Evolutionary conservation across 768 basidiomycete species (phyloP).

Genomic region (Cyathus striatus): DNA sequence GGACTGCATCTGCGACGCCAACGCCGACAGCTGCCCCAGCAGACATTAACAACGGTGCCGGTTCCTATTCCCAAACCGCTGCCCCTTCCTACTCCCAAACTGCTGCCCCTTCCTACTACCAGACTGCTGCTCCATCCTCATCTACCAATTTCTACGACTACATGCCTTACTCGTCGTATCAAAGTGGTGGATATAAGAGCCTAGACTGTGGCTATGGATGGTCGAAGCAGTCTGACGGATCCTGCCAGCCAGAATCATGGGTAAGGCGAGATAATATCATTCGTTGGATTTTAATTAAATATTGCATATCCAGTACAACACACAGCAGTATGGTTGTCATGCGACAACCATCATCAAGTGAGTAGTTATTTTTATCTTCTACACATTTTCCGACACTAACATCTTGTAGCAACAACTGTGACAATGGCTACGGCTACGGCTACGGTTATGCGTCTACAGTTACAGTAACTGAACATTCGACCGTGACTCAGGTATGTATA

Average conservation of each 20-base stretch:
- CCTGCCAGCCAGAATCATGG: slow-evolving; percentile 54
- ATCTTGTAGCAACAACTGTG: not conserved
- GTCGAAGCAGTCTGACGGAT: slow-evolving; percentile 47
- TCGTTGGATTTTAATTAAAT: slow-evolving; percentile 1
- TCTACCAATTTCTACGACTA: slow-evolving; percentile 35
- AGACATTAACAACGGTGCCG: slow-evolving; percentile 9
- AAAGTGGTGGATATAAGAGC: slow-evolving; percentile 58
- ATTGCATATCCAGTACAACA: slow-evolving; percentile 25
- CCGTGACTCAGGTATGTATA: slow-evolving; percentile 22
- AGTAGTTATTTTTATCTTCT: slow-evolving; percentile 9
- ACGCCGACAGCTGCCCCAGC: slow-evolving; percentile 10
- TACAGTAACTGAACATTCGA: slow-evolving; percentile 26
- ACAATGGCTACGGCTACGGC: slow-evolving; percentile 14
- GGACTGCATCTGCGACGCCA: slow-evolving; percentile 14
- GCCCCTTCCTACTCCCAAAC: slow-evolving; percentile 7
- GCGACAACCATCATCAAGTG: slow-evolving; percentile 58
- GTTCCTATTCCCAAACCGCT: slow-evolving; percentile 16
- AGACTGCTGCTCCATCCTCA: slow-evolving; percentile 28
- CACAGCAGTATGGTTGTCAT: slow-evolving; percentile 49
- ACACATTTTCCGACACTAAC: not conserved
- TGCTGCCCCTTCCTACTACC: slow-evolving; percentile 25
- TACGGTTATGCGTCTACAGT: slow-evolving; percentile 11
- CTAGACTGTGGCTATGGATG: slow-evolving; percentile 72
- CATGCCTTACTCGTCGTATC: slow-evolving; percentile 60
- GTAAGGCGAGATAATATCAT: slow-evolving; percentile 26